phyloP scores from a whole-genome alignment of 2,329 filamentous ascomycete species.

The Paramyrothecium sp. region DNA sequence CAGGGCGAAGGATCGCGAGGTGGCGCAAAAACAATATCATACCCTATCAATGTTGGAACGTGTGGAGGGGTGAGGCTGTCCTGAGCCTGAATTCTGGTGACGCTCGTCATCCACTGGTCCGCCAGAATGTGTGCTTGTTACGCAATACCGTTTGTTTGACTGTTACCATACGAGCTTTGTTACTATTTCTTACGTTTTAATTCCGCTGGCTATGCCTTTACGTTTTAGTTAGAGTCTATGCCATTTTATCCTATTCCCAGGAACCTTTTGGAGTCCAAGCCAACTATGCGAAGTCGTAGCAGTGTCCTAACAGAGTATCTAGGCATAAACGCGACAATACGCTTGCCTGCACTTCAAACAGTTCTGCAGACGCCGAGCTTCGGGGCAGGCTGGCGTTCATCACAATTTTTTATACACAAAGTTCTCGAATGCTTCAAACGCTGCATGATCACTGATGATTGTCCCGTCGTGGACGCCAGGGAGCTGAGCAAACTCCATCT shows the following conservation, averaged over 20 bases:
- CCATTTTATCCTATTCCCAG: too few species aligned
- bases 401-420: constrained; percentile 38
- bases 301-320: too few species aligned
- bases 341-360: too few species aligned
- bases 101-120: background rate
- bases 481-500: constrained; percentile 70
- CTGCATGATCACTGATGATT: constrained; percentile 46
- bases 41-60: background rate
- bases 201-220: background rate
- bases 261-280: too few species aligned
- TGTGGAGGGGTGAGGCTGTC: background rate
- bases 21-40: background rate
- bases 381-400: constrained; percentile 1
- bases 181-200: constrained; percentile 4
- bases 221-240: background rate
- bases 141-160: constrained; percentile 1
- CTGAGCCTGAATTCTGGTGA: background rate
- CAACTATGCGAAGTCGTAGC: too few species aligned
- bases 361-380: too few species aligned
- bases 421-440: constrained; percentile 52
- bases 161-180: constrained; percentile 2
- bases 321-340: too few species aligned
- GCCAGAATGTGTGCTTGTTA: background rate
- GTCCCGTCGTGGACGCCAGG: constrained; percentile 50
- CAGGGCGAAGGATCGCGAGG: background rate